Evolutionary conservation across 2,329 filamentous ascomycete species (phyloP).

Genomic region (Colletotrichum sp.): DNA sequence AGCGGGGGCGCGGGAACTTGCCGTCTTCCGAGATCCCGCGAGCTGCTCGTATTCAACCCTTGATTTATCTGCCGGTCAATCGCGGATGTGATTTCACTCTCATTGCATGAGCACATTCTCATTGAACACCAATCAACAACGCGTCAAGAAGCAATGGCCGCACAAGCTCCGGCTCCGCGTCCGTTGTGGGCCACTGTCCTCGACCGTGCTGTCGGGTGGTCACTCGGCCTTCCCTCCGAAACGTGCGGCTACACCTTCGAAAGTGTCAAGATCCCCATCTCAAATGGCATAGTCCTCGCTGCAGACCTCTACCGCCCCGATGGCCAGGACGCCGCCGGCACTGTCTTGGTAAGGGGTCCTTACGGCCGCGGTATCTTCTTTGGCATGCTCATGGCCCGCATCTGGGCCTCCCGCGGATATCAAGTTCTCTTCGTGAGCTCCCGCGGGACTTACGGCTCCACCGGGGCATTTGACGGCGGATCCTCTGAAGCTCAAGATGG

Average conservation of each 20-base stretch:
- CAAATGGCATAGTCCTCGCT: constrained; percentile 25
- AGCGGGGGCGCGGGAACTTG: neutral
- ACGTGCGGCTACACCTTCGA: constrained; percentile 12
- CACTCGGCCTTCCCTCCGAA: constrained; percentile 13
- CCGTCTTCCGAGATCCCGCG: neutral
- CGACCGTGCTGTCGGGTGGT: neutral
- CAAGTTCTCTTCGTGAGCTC: constrained; percentile 25
- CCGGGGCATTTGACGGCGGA: constrained; percentile 1
- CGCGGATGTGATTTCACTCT: neutral
- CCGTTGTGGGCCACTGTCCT: neutral
- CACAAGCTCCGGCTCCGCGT: neutral
- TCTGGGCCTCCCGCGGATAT: constrained; percentile 27
- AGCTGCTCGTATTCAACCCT: neutral
- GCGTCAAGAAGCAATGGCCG: neutral
- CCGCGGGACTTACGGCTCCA: constrained; percentile 19
- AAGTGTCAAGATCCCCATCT: constrained; percentile 13
- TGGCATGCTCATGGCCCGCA: constrained; percentile 11
- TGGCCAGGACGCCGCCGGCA: constrained; percentile 8
- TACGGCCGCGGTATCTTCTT: constrained; percentile 19
- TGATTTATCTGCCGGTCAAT: neutral
- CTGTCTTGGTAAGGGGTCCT: constrained; percentile 15
- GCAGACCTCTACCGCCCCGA: constrained; percentile 28
- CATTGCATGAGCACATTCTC: too few relatives aligned
- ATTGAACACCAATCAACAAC: too few relatives aligned
- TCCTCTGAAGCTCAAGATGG: constrained; percentile 20